Evolutionary conservation across 2,329 filamentous ascomycete species (phyloP).

Genomic region (Colletotrichum sp.): DNA sequence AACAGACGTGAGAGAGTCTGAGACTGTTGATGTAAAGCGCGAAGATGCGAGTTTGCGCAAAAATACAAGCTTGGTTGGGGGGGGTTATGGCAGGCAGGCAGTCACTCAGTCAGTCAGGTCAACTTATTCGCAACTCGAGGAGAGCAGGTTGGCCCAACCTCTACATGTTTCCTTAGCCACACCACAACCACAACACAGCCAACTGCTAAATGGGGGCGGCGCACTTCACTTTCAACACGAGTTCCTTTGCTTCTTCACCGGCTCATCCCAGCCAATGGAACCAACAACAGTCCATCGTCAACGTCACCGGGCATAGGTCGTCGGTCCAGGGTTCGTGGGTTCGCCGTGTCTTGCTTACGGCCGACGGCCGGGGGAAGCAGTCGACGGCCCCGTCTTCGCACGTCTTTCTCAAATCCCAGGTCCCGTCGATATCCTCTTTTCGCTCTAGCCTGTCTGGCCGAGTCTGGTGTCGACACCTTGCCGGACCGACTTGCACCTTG

Average conservation of each 20-base stretch:
- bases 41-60: no score
- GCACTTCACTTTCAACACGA: neutral
- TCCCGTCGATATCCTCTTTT: neutral
- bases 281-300: neutral
- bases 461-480: neutral
- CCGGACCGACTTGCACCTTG: neutral
- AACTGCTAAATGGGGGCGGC: neutral
- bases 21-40: no score
- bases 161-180: neutral
- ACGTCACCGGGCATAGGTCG: neutral
- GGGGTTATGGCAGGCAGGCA: neutral
- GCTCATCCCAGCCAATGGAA: neutral
- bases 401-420: neutral
- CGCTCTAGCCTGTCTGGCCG: neutral
- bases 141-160: neutral
- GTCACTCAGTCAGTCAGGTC: neutral
- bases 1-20: no score
- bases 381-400: neutral
- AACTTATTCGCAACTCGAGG: slow-evolving; percentile 3
- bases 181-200: neutral
- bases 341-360: neutral
- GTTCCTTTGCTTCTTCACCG: neutral
- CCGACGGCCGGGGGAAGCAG: neutral
- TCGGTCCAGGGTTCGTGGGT: neutral
- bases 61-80: no score